Evolutionary conservation across 352 stramenopile genomes (phyloP).

Genomic region (Globisporangium paroecandrum): DNA sequence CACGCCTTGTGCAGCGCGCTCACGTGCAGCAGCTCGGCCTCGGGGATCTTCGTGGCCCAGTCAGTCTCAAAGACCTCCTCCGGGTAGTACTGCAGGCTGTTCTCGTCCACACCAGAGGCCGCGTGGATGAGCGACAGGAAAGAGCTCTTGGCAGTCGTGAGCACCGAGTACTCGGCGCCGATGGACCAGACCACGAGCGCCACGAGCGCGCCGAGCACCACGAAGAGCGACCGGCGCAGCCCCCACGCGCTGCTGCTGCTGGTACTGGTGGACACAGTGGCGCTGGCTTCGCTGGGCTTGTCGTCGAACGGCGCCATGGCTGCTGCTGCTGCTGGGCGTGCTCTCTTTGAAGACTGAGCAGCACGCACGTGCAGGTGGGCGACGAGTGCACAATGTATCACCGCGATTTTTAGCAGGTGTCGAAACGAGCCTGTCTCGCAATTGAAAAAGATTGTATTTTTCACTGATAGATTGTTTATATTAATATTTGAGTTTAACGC

Average conservation of each 20-base stretch:
- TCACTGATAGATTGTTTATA: neutral
- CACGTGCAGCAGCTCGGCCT: constrained; percentile 40
- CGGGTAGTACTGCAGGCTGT: constrained; percentile 11
- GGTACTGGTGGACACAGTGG: neutral
- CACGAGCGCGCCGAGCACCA: constrained; percentile 14
- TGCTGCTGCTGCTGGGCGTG: neutral
- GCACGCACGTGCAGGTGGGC: neutral
- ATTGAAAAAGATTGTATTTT: neutral
- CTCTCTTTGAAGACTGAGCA: neutral
- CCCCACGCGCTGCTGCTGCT: neutral
- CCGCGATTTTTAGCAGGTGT: neutral
- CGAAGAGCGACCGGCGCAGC: constrained; percentile 12
- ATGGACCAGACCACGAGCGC: constrained; percentile 18
- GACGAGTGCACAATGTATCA: neutral
- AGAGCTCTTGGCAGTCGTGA: constrained; percentile 16
- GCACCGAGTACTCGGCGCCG: constrained; percentile 17
- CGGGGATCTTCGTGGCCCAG: constrained; percentile 19
- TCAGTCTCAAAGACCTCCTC: constrained; percentile 15
- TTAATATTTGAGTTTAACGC: neutral
- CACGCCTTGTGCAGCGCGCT: constrained; percentile 33
- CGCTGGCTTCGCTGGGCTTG: neutral
- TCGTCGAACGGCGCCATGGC: neutral
- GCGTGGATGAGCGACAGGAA: constrained; percentile 14
- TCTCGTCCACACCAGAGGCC: constrained; percentile 9
- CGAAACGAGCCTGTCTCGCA: neutral